Evolutionary conservation across 208 protist genomes (phyloP).

Genomic region (Leishmania guyanensis): DNA sequence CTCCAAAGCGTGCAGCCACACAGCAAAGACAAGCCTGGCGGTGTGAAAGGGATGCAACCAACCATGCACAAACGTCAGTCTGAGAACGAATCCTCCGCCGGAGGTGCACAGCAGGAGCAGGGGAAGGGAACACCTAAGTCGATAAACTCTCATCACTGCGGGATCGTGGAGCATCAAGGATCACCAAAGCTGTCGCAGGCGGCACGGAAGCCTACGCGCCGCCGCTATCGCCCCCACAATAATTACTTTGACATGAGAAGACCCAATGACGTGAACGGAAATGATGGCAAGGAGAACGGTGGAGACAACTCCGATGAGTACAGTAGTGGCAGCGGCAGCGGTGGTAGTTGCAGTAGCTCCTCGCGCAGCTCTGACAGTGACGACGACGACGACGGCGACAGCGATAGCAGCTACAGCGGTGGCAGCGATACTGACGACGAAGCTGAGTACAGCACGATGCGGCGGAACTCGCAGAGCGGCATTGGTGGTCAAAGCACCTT

Average conservation of each 20-base stretch:
- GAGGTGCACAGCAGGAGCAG: neutral
- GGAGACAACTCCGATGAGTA: constrained; percentile 8
- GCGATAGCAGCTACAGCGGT: constrained; percentile 3
- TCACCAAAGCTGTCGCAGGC: neutral
- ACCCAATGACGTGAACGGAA: neutral
- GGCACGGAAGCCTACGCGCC: neutral
- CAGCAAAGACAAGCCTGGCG: neutral
- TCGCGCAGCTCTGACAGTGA: constrained; percentile 5
- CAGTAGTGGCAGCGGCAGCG: constrained; percentile 10
- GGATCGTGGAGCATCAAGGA: neutral
- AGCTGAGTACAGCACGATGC: constrained; percentile 25
- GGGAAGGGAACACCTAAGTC: neutral
- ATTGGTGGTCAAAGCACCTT: constrained; percentile 13
- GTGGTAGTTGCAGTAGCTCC: neutral
- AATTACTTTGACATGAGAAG: constrained; percentile 13
- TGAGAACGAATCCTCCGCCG: neutral
- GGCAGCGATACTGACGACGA: constrained; percentile 16
- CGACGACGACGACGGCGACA: constrained; percentile 2
- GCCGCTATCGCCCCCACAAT: too few species aligned
- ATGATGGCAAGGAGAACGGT: constrained; percentile 9
- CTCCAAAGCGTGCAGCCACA: neutral
- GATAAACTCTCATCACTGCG: neutral
- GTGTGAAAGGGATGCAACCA: too few species aligned
- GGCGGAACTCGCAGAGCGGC: constrained; percentile 9
- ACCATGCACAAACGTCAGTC: neutral